Evolutionary conservation across 2,329 filamentous ascomycete species (phyloP), one percentile per base, ranked within the genome.

Genomic region (Xylariaceae sp.): DNA sequence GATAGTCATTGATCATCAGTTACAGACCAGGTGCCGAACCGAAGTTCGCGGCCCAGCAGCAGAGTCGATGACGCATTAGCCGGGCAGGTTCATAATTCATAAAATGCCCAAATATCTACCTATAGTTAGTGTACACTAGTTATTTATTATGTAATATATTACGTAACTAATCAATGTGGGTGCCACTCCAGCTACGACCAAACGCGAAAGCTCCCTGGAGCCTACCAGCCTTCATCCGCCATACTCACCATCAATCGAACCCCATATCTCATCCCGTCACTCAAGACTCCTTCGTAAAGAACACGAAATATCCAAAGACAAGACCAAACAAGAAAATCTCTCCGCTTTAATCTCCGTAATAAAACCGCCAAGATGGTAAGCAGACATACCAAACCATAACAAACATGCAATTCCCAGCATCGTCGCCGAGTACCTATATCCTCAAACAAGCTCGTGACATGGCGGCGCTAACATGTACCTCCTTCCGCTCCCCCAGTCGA

Each of bases 401-500:
- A 26, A 47, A 29, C 51, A 22, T 15, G 2, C 10, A 16, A 42
- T 15, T 22, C 47, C 26, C 44, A 34, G 32, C 32, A 50, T 22
- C 55, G 39, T 47, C 48, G 39, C 42, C 13, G 4, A 34, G 10
- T 10, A n/a, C 21, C 50, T 26, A 32, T 43, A 9, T 34, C 41
- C 26, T 19, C 18, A 7, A 19, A 10, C 47, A 26, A 57, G 32
- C 56, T 41, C 57, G 53, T 50, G 3, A 12, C 51, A 51, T 54
- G 54, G 58, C 57, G 57, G 42, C 39, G 30, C 53, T 51, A 51
- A 37, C 51, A 47, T 54, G 47, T 56, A 56, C 44, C 72, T 2
- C 19, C 8, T n/a, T 15, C 36, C 45, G 5, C 18, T 15, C 36
- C 45, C 3, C 18, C 47, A 95, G 89, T 87, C 89, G 68, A 88